A percentile compares a stretch with the other conserved stretches of the same genome.
Evolutionary conservation across 2,329 filamentous ascomycete species (phyloP).

Genomic region (Orbilia blumenaviensis): DNA sequence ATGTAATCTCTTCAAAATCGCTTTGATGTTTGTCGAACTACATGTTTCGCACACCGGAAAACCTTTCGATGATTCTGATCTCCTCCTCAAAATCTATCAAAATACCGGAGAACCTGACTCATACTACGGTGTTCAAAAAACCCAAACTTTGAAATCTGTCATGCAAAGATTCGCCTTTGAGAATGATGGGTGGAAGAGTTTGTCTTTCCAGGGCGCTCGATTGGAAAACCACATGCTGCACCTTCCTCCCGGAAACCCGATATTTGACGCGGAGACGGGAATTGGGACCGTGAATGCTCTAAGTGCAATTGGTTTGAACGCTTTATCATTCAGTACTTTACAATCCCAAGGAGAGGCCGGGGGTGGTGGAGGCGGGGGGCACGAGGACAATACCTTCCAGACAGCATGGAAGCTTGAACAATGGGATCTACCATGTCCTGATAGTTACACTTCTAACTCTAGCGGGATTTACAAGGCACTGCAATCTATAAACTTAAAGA

Average conservation of each 20-base stretch:
- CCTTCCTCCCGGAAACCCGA: conserved; percentile 44
- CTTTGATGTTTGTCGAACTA: conserved; percentile 83
- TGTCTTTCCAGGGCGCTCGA: conserved; percentile 89
- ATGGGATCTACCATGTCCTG: conserved; percentile 86
- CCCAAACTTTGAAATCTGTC: conserved; percentile 78
- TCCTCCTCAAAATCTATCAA: conserved; percentile 84
- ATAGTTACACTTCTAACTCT: conserved; percentile 69
- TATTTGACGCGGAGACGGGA: conserved; percentile 62
- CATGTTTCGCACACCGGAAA: conserved; percentile 62
- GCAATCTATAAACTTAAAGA: conserved; percentile 72
- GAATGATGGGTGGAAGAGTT: conserved; percentile 81
- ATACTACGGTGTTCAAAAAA: conserved; percentile 89
- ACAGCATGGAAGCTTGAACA: conserved; percentile 84
- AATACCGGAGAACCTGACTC: conserved; percentile 95
- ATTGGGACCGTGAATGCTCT: conserved; percentile 79
- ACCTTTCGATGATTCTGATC: conserved; percentile 68
- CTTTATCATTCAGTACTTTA: conserved; percentile 81
- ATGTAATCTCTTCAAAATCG: conserved; percentile 87
- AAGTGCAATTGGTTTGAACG: conserved; percentile 81
- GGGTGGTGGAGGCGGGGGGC: conserved; percentile 62
- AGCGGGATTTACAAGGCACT: conserved; percentile 81
- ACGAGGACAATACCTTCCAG: conserved; percentile 75
- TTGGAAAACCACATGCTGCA: conserved; percentile 83
- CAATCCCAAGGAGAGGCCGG: conserved; percentile 72
- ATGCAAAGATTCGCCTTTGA: conserved; percentile 88